Base-by-base conservation (phyloP, 257 asterid species). In the Solanum tacnaense region DNA sequence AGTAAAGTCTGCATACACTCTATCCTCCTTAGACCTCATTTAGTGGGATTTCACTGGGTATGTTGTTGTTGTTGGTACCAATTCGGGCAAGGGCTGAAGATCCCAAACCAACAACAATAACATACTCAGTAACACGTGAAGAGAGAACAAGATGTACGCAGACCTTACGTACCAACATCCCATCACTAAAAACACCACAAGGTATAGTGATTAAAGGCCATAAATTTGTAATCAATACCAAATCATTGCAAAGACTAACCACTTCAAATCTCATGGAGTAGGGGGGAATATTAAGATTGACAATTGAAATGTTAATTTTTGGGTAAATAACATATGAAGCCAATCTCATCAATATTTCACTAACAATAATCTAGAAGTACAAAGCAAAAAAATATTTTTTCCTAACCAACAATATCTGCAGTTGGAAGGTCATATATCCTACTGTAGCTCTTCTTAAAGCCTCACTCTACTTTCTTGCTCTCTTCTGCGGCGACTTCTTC, bases 391-490 rank as follows among this genome's bases (percentile, higher is more conserved):
- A 44, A 29, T 16, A 9, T 58, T 23, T 35, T 58, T 46, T 2
- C 85, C n/a, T 49, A 49, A 49, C 85, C 70, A 81, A 18, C 85
- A 46, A 81, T 81, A 3, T 81, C 70, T 81, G 29, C 67, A 81
- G 70, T 29, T 81, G 85, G 70, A 81, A 81, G 85, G 85, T 81
- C 68, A 27, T 29, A 27, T 27, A 81, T 81, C 41, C 85, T 81
- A 49, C 20, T 81, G 31, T 46, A 11, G 29, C 3, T 46, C 68
- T 49, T 81, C 39, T 46, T 81, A 16, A 68, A 68, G 41, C 83
- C 67, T 93, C 91, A 95, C 41, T 93, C 94, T 46, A 83, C 91
- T 92, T 96, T 95, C 92, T 96, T 92, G 91, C 88, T 90, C 31
- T 87, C 86, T 27, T 86, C 88, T 21, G 46, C 91, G 32, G 89